Conservation (phyloP, 2,329 filamentous ascomycete genomes). For the Sphaceloma murrayae region DNA sequence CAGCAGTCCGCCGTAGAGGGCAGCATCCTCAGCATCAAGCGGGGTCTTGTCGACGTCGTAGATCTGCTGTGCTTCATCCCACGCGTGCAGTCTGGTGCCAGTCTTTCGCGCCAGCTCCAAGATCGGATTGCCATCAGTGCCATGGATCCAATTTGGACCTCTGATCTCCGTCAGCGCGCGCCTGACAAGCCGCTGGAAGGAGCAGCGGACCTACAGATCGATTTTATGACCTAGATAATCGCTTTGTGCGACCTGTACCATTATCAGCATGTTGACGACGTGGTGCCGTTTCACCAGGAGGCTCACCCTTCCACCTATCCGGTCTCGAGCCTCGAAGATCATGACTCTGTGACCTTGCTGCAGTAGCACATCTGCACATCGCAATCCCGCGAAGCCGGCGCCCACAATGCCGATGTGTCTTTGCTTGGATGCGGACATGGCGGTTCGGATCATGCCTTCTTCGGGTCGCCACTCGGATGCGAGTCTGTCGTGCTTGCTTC, state of each 20-base stretch:
- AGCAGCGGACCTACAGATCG: constrained; percentile 30
- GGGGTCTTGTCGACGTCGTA: constrained; percentile 49
- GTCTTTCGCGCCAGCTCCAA: constrained; percentile 56
- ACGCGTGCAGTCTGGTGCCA: constrained; percentile 43
- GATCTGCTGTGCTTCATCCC: constrained; percentile 46
- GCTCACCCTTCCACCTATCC: constrained; percentile 55
- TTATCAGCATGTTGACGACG: constrained; percentile 15
- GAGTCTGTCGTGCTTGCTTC: constrained; percentile 6
- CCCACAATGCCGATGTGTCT: constrained; percentile 53
- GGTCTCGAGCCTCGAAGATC: constrained; percentile 57
- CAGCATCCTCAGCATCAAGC: constrained; percentile 36
- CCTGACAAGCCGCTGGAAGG: neutral
- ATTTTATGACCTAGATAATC: constrained; percentile 38
- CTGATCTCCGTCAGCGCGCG: constrained; percentile 27
- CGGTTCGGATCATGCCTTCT: constrained; percentile 12
- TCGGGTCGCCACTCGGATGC: constrained; percentile 14
- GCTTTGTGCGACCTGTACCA: constrained; percentile 32
- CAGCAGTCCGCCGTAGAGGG: constrained; percentile 41
- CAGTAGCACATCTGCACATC: constrained; percentile 59
- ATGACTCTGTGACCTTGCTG: constrained; percentile 58
- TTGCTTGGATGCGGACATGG: constrained; percentile 7
- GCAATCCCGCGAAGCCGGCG: constrained; percentile 60
- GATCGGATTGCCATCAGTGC: constrained; percentile 61
- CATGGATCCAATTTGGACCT: constrained; percentile 75
- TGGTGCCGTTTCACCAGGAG: neutral